Evolutionary conservation across 2,329 filamentous ascomycete genomes (phyloP).

Genomic region (Tolypocladium amazonense): DNA sequence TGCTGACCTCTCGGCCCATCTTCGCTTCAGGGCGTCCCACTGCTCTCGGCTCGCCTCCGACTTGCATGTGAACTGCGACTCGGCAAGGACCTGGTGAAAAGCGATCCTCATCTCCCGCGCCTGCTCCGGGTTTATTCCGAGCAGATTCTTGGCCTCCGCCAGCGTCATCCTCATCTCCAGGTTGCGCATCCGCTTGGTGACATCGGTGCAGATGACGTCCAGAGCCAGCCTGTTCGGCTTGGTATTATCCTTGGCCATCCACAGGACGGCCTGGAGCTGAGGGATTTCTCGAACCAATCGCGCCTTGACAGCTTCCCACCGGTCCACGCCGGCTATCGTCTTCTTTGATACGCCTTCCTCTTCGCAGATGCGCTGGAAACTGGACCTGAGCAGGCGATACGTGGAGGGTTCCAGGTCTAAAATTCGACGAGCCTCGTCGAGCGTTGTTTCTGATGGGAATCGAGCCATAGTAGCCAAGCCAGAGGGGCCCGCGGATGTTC

Average conservation of each 20-base stretch:
- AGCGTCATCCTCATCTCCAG: constrained; percentile 58
- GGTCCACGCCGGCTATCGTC: constrained; percentile 59
- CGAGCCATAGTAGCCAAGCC: constrained; percentile 61
- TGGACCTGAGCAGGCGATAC: constrained; percentile 54
- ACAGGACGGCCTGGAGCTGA: constrained; percentile 54
- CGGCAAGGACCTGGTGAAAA: constrained; percentile 55
- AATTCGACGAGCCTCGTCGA: constrained; percentile 66
- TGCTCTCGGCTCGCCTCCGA: constrained; percentile 60
- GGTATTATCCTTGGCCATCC: constrained; percentile 42
- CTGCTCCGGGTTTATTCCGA: constrained; percentile 33
- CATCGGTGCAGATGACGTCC: constrained; percentile 71
- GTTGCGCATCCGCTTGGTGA: constrained; percentile 68
- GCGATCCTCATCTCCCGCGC: constrained; percentile 50
- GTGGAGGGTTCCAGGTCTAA: constrained; percentile 51
- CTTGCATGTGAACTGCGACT: constrained; percentile 60
- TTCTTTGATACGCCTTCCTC: constrained; percentile 62
- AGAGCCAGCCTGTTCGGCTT: constrained; percentile 58
- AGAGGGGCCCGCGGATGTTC: constrained; percentile 55
- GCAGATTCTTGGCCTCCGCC: constrained; percentile 58
- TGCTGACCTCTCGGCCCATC: constrained; percentile 52
- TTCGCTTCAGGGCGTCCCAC: constrained; percentile 59
- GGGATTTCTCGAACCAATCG: constrained; percentile 52
- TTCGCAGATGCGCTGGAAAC: constrained; percentile 61
- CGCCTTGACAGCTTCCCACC: constrained; percentile 63
- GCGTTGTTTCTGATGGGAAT: constrained; percentile 73